Conservation (phyloP, 1,284 basidiomycete species). For the Rhodotorula mucilaginosa region DNA sequence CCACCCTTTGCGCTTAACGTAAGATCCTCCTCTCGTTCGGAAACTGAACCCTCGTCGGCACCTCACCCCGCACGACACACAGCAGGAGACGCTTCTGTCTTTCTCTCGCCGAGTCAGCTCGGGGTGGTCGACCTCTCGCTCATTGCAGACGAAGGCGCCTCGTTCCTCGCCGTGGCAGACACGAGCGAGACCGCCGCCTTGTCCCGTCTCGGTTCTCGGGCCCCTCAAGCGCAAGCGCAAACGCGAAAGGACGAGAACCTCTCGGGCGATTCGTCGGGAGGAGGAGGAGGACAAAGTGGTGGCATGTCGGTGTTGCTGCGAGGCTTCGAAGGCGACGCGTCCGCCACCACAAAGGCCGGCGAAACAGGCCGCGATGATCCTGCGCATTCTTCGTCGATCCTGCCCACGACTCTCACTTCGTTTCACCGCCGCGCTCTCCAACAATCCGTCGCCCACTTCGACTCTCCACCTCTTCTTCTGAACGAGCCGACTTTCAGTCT, state of each 20-base stretch:
- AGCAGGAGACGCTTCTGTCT: conserved; percentile 12
- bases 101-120: conserved; percentile 7
- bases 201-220: not conserved
- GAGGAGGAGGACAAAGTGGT: not conserved
- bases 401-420: not conserved
- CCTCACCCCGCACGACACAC: not conserved
- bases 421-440: not conserved
- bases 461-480: not conserved
- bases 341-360: not conserved
- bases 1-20: too few relatives aligned
- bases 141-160: conserved; percentile 26
- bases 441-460: not conserved
- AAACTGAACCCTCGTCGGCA: too few relatives aligned
- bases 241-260: too few relatives aligned
- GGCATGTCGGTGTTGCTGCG: conserved; percentile 10
- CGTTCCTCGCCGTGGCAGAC: conserved; percentile 12
- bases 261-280: not conserved
- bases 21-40: not conserved
- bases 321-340: not conserved
- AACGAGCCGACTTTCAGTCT: conserved; percentile 5
- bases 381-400: not conserved
- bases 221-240: not conserved
- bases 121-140: conserved; percentile 19
- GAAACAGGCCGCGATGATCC: too few relatives aligned
- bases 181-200: not conserved